Evolutionary conservation across 257 asterid species (phyloP), one percentile per base, ranked within the genome.

Genomic region (Gentiana straminea): DNA sequence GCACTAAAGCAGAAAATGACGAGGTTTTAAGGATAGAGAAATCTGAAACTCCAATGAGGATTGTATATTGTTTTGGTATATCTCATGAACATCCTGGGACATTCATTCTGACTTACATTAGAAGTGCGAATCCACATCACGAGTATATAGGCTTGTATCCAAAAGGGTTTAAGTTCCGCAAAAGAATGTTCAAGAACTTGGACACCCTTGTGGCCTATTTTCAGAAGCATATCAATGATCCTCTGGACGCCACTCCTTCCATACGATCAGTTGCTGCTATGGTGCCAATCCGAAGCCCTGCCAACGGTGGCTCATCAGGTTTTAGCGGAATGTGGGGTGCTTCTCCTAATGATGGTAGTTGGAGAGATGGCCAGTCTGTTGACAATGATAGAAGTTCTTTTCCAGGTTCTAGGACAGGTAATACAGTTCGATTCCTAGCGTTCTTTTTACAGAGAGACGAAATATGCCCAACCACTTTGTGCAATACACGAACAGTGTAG

Each of bases 61-160:
- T 92, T 37, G 94, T 83, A 32, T 92, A 92, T 71, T 73, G 88
- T 82, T 86, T 88, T 77, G 97, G 99, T 52, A 78, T 92, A 75
- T 92, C 81, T 66, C 93, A 92, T 54, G 95, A 92, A 62, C 94
- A 92, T 75, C 99, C 99, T 35, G 99, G 99, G 66, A 92, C 97
- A 37, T 85, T 92, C 61, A 83, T 92, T 57, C 78, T 92, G 65
- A 88, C 99, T 39, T 88, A 81, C 71, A 83, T 92, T 63, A 77
- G 97, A 15, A 88, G 94, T 76, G 72, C 93, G 49, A 92, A 81
- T 75, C 99, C 99, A 15, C 97, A 85, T 71, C 97, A 92, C 5
- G 99, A 92, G 73, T 88, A 88, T 80, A 75, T 92, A 48, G 94
- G 95, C 57, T 73, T 92, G 34, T 87, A 88, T 49, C 99, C 97